phyloP scores from a whole-genome alignment of 306 rosid genomes.

The Spatholobus suberectus region DNA sequence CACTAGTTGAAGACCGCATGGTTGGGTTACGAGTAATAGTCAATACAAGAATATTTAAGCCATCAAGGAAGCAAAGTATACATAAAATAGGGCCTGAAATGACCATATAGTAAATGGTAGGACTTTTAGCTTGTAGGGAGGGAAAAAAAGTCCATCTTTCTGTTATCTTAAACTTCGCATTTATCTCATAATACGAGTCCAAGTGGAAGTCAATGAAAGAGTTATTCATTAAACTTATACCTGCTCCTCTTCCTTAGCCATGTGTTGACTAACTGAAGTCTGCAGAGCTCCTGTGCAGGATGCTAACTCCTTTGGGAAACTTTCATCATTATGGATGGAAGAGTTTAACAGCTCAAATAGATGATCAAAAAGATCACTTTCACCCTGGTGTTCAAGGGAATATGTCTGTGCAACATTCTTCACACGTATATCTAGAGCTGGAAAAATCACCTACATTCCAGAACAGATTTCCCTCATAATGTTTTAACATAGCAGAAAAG shows the following conservation, averaged over 20 bases:
- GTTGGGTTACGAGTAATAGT: constrained; percentile 11
- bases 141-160: neutral
- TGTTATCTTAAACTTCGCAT: neutral
- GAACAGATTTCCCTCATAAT: constrained; percentile 39
- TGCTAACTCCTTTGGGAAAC: constrained; percentile 88
- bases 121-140: neutral
- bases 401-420: constrained; percentile 98
- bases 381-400: constrained; percentile 97
- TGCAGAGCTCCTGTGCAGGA: constrained; percentile 94
- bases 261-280: constrained; percentile 94
- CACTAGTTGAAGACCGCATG: constrained; percentile 8
- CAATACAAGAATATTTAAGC: neutral
- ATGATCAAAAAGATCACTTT: constrained; percentile 84
- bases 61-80: constrained; percentile 18
- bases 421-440: constrained; percentile 97
- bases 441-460: constrained; percentile 86
- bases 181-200: constrained; percentile 10
- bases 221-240: constrained; percentile 48
- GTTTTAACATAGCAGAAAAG: constrained; percentile 30
- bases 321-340: constrained; percentile 64
- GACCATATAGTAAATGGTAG: constrained; percentile 23
- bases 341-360: constrained; percentile 83
- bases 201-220: constrained; percentile 30
- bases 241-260: constrained; percentile 99
- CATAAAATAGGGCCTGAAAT: constrained; percentile 11